Evolutionary conservation across 192 early-diverging fungal genomes (phyloP).

Genomic region (Nowakowskiella sp.): DNA sequence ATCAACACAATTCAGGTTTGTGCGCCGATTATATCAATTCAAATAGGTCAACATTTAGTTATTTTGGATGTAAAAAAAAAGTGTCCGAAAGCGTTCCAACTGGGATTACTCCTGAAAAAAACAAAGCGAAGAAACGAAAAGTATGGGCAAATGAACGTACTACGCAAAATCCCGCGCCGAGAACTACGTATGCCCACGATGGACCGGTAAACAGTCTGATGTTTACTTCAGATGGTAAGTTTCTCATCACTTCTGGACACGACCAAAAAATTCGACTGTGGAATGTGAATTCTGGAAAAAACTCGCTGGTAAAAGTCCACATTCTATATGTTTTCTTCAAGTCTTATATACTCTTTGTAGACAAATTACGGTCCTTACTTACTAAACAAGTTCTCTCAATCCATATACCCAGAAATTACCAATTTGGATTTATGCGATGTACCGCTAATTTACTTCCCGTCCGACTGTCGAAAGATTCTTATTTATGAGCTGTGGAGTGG

Average conservation of each 20-base stretch:
- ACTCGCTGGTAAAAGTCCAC: constrained; percentile 33
- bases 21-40: neutral
- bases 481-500: constrained; percentile 55
- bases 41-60: neutral
- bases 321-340: neutral
- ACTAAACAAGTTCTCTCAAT: constrained; percentile 28
- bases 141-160: neutral
- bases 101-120: too few species aligned
- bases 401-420: constrained; percentile 19
- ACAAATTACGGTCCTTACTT: constrained; percentile 25
- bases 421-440: constrained; percentile 23
- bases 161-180: constrained; percentile 16
- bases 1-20: constrained; percentile 46
- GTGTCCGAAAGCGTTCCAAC: constrained; percentile 1
- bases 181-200: constrained; percentile 43
- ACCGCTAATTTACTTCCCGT: constrained; percentile 52
- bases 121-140: constrained; percentile 14
- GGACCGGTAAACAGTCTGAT: constrained; percentile 55
- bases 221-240: constrained; percentile 53
- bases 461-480: constrained; percentile 40
- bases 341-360: neutral
- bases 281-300: constrained; percentile 48
- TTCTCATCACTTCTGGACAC: constrained; percentile 49
- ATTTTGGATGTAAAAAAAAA: neutral
- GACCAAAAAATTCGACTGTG: constrained; percentile 60